phyloP scores from a whole-genome alignment of 2,329 filamentous ascomycete species.

The Xylaria sp. region DNA sequence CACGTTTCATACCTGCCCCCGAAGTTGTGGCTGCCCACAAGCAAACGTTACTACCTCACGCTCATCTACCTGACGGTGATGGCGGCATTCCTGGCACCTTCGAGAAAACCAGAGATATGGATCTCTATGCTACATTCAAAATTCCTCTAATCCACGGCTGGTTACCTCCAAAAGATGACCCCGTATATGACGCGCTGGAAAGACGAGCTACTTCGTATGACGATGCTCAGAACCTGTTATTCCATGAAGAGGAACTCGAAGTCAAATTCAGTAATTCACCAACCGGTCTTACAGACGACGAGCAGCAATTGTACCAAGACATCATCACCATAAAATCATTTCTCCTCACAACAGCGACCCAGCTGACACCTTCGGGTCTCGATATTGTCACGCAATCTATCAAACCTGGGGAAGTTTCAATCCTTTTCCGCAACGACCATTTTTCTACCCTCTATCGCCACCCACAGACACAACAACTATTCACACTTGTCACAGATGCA shows the following conservation, averaged over 20 bases:
- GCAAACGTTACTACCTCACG: constrained; percentile 62
- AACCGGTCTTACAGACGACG: constrained; percentile 72
- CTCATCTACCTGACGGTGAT: constrained; percentile 61
- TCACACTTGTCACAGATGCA: constrained; percentile 90
- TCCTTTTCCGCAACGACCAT: constrained; percentile 96
- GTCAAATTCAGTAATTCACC: constrained; percentile 70
- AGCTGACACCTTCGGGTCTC: constrained; percentile 85
- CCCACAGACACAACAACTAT: constrained; percentile 76
- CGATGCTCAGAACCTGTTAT: constrained; percentile 88
- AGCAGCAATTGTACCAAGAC: constrained; percentile 84
- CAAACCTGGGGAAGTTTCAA: constrained; percentile 81
- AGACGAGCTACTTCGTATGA: constrained; percentile 87
- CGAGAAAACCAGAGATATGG: constrained; percentile 87
- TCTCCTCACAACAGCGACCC: constrained; percentile 81
- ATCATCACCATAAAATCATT: constrained; percentile 87
- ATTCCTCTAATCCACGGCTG: constrained; percentile 93
- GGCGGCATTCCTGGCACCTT: constrained; percentile 75
- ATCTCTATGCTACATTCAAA: constrained; percentile 88
- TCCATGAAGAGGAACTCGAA: constrained; percentile 88
- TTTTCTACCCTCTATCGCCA: constrained; percentile 95
- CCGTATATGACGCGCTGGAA: constrained; percentile 74
- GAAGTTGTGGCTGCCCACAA: constrained; percentile 59
- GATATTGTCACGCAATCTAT: constrained; percentile 77
- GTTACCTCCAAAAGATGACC: constrained; percentile 76
- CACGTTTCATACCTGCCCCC: constrained; percentile 76